Conservation (phyloP, 805 yeast genomes). For the Phaffomyces opuntiae region DNA sequence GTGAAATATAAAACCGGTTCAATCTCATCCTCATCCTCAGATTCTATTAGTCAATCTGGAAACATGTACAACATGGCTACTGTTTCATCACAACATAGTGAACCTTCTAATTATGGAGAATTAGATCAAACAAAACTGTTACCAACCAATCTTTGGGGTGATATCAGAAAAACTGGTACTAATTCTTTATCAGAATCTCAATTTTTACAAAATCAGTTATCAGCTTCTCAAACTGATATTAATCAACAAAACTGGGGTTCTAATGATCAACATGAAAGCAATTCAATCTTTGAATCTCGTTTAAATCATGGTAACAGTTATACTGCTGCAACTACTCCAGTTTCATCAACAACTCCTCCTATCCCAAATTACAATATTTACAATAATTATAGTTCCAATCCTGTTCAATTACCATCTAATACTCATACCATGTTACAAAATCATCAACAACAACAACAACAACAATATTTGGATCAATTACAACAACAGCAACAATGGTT, state of each 20-base stretch:
- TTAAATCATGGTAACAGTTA: neutral
- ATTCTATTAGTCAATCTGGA: constrained; percentile 1
- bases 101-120: neutral
- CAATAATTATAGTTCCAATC: too few species aligned
- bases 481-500: constrained; percentile 9
- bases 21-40: constrained; percentile 7
- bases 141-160: constrained; percentile 30
- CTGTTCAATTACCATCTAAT: constrained; percentile 1
- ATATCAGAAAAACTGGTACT: constrained; percentile 4
- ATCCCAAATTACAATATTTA: neutral
- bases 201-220: constrained; percentile 10
- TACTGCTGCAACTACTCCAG: constrained; percentile 12
- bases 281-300: neutral
- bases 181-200: constrained; percentile 11
- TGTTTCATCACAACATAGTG: neutral
- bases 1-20: neutral
- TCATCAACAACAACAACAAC: constrained; percentile 21
- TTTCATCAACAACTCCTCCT: constrained; percentile 7
- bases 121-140: constrained; percentile 23
- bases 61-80: neutral
- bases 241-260: neutral
- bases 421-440: constrained; percentile 14
- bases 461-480: constrained; percentile 13
- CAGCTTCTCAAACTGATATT: neutral
- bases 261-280: constrained; percentile 2